A percentile compares a stretch with the other conserved stretches of the same genome.
Conservation (phyloP, 2,329 filamentous ascomycete genomes). For the Neobulgaria alba region DNA sequence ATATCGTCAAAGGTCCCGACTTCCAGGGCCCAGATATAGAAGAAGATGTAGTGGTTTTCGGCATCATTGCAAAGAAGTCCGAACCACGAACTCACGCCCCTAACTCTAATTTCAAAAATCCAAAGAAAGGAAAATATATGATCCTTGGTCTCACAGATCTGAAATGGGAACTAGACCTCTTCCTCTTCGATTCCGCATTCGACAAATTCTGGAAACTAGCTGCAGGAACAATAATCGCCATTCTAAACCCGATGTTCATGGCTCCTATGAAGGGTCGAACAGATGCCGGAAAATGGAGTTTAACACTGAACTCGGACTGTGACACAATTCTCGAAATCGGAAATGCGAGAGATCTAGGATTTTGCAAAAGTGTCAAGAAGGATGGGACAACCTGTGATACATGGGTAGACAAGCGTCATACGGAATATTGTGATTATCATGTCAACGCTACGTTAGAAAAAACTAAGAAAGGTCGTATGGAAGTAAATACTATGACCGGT, state of each 20-base stretch:
- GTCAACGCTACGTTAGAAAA: slow-evolving; percentile 74
- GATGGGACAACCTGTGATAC: slow-evolving; percentile 71
- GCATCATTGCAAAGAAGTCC: slow-evolving; percentile 81
- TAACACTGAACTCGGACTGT: slow-evolving; percentile 76
- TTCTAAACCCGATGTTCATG: slow-evolving; percentile 87
- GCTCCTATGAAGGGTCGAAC: slow-evolving; percentile 67
- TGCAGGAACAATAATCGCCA: slow-evolving; percentile 82
- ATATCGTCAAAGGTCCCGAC: slow-evolving; percentile 70
- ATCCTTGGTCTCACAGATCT: slow-evolving; percentile 80
- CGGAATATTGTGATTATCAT: slow-evolving; percentile 88
- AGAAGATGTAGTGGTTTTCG: slow-evolving; percentile 83
- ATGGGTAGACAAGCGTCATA: slow-evolving; percentile 85
- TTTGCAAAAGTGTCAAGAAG: slow-evolving; percentile 76
- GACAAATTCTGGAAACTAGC: slow-evolving; percentile 90
- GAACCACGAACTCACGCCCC: slow-evolving; percentile 57
- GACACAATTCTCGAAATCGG: slow-evolving; percentile 91
- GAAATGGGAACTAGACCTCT: slow-evolving; percentile 84
- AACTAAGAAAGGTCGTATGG: slow-evolving; percentile 58
- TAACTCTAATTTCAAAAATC: slow-evolving; percentile 34
- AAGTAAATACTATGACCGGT: slow-evolving; percentile 64
- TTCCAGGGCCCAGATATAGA: slow-evolving; percentile 77
- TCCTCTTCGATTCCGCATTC: slow-evolving; percentile 85
- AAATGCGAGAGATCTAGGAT: slow-evolving; percentile 73
- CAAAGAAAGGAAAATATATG: slow-evolving; percentile 76
- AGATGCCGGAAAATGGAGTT: slow-evolving; percentile 75